phyloP scores from a whole-genome alignment of 108 stramenopile species.

The Nitzschia sp. region DNA sequence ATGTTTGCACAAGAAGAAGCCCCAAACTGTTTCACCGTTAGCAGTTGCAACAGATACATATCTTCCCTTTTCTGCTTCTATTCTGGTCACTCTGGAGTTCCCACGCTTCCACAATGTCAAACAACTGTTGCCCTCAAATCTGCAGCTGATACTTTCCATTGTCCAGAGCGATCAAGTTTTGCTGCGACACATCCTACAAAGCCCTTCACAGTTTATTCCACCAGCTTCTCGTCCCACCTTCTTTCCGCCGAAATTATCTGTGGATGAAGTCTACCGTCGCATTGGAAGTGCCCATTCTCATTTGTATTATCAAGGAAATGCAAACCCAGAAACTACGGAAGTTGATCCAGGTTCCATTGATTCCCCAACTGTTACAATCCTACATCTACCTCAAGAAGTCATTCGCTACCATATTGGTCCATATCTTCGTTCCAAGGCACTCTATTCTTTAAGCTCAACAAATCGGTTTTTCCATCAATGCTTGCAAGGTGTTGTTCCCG shows the following conservation, averaged over 20 bases:
- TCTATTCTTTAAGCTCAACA: conserved; percentile 55
- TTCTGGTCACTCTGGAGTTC: not conserved
- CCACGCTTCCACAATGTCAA: not conserved
- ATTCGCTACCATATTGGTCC: conserved; percentile 48
- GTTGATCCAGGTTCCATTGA: not conserved
- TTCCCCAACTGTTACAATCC: not conserved
- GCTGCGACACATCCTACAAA: conserved; percentile 31
- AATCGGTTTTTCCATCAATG: conserved; percentile 46
- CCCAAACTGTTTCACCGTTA: conserved; percentile 2
- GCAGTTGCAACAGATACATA: not conserved
- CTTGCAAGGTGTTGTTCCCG: conserved; percentile 61
- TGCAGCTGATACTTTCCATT: conserved; percentile 56
- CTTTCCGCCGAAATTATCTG: conserved; percentile 54
- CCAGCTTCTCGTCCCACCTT: conserved; percentile 16
- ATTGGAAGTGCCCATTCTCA: conserved; percentile 45
- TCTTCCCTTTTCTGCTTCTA: not conserved
- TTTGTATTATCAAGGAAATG: not conserved
- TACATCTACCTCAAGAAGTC: conserved; percentile 53
- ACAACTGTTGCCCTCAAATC: conserved; percentile 36
- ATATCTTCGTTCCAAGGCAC: conserved; percentile 53
- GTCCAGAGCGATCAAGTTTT: conserved; percentile 66
- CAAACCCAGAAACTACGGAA: not conserved
- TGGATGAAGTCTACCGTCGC: conserved; percentile 59
- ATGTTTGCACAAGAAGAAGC: not conserved
- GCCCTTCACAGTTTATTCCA: not conserved